Conservation (phyloP, 225 moss, liverwort and hornwort genomes). For the Sphagnum tenellum region DNA sequence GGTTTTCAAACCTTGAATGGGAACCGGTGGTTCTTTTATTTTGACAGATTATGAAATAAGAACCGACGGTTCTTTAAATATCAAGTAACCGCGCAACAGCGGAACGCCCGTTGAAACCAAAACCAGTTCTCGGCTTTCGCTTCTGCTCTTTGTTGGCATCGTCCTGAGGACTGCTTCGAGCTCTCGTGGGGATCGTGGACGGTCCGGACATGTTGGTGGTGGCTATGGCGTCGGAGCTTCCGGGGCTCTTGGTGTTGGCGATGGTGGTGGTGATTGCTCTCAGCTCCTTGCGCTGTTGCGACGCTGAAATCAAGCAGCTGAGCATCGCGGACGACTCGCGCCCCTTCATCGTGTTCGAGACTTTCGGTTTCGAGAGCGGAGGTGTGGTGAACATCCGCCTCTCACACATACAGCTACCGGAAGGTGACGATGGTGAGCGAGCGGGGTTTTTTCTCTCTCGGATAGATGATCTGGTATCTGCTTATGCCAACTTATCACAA, state of each 20-base stretch:
- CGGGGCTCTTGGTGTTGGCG: constrained; percentile 3
- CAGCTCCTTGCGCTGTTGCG: constrained; percentile 4
- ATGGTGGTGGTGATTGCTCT: background rate
- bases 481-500: constrained; percentile 35
- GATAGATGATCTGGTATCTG: constrained; percentile 58
- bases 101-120: no score
- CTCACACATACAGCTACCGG: constrained; percentile 23
- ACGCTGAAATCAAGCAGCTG: constrained; percentile 62
- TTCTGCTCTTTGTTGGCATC: no score
- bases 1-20: no score
- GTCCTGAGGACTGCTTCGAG: no score
- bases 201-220: no score
- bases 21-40: no score
- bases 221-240: no score
- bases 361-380: constrained; percentile 52
- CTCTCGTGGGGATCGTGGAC: no score
- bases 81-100: no score
- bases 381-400: constrained; percentile 51
- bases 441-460: constrained; percentile 75
- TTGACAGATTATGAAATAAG: no score
- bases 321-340: constrained; percentile 67
- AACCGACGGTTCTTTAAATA: no score
- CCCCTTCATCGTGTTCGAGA: constrained; percentile 61
- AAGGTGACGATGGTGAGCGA: constrained; percentile 7
- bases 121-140: no score